Evolutionary conservation across 176 grass and related monocot genomes (phyloP), one percentile per base, ranked within the genome.

Genomic region (Eragrostis curvula): DNA sequence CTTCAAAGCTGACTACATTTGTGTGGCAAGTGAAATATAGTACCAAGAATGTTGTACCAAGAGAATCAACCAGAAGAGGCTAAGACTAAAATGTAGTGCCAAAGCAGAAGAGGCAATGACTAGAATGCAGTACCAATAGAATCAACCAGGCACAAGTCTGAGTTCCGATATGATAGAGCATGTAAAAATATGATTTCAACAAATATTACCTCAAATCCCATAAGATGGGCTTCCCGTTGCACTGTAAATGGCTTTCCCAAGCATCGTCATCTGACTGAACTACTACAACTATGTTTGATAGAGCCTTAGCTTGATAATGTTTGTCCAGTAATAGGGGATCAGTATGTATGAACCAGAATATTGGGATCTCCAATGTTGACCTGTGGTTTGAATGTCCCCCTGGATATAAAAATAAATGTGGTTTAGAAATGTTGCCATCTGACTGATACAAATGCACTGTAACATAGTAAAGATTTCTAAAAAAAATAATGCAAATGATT

Each of bases 191-290:
- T 80, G 50, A 60, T 52, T 49, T 13, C 61, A 52, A 28, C 29
- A 50, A 49, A 70, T 66, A 49, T 71, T 70, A 97, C 94, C 94
- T 95, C 84, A 98, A 74, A 82, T 98, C 96, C 88, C 81, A 95
- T 69, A 98, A 62, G 64, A 98, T 83, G 68, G 90, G 85, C 76
- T 78, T 84, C 66, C 96, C 96, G 84, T 98, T 98, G 83, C 96
- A 98, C 72, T 98, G 96, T 61, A 98, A 86, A 73, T 98, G 83
- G 82, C 92, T 98, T 87, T 98, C 96, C 96, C 88, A 98, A 64
- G 92, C 94, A 83, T 89, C 83, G 39, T 52, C 59, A 81, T 98
- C 88, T 79, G 96, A 98, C 65, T 98, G 96, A 78, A 98, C 96
- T 82, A 95, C 92, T 40, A 98, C 75, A 48, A 98, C 91, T 92